These are phyloP conservation scores for Boletus reticulatus DNA, from an alignment of 768 basidiomycete genomes.

Conservation along the genomic window DNA sequence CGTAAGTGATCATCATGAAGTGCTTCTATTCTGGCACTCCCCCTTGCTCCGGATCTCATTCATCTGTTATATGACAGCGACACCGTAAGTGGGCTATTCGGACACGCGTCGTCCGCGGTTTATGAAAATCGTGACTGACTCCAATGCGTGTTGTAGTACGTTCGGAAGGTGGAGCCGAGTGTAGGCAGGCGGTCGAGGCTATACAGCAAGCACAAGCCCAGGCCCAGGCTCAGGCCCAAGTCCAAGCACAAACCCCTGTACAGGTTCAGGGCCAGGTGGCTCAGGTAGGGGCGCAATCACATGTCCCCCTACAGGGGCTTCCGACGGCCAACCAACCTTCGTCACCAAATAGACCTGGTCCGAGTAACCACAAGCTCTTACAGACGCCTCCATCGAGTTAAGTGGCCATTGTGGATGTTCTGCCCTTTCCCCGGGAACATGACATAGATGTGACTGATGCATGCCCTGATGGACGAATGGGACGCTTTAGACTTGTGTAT, in stretches of 20 bases:
- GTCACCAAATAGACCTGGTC: constrained; percentile 23
- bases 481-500: constrained; percentile 22
- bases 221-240: constrained; percentile 25
- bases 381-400: constrained; percentile 20
- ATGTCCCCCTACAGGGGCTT: constrained; percentile 22
- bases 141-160: constrained; percentile 51
- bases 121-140: constrained; percentile 28
- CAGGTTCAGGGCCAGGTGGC: constrained; percentile 20
- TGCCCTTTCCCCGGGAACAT: constrained; percentile 9
- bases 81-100: constrained; percentile 56
- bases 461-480: constrained; percentile 16
- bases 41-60: constrained; percentile 22
- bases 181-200: constrained; percentile 46
- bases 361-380: constrained; percentile 16
- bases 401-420: constrained; percentile 1
- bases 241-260: constrained; percentile 14
- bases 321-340: constrained; percentile 15
- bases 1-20: constrained; percentile 53
- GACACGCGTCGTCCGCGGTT: constrained; percentile 21
- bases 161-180: constrained; percentile 82
- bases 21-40: constrained; percentile 25
- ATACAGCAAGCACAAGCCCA: constrained; percentile 34
- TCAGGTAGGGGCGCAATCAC: constrained; percentile 21
- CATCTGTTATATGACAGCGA: constrained; percentile 47
- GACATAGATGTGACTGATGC: constrained; percentile 19